Percentiles rank a stretch among this genome's conserved stretches.
These are phyloP conservation scores for Nicotiana obtusifolia DNA, from an alignment of 257 asterid species.

Conservation along the genomic window DNA sequence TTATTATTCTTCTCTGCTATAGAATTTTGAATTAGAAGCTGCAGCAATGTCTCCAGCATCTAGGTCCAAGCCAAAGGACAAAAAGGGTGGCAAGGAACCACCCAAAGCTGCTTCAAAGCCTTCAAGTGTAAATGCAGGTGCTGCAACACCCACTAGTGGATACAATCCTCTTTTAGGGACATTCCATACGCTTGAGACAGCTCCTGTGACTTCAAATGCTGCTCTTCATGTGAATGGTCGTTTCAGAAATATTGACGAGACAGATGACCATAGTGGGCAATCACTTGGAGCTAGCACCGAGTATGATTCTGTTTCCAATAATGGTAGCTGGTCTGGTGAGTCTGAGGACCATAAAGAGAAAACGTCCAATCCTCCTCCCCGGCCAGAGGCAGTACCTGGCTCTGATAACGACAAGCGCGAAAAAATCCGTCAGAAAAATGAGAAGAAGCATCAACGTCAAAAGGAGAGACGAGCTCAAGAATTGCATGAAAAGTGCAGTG, in stretches of 20 bases:
- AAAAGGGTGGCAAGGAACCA: conserved; percentile 65
- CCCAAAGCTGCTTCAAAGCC: conserved; percentile 59
- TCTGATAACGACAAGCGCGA: conserved; percentile 70
- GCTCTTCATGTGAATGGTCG: conserved; percentile 69
- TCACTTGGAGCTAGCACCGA: conserved; percentile 47
- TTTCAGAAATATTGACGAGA: conserved; percentile 76
- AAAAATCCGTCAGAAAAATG: conserved; percentile 75
- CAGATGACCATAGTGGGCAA: conserved; percentile 66
- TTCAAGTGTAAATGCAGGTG: conserved; percentile 41
- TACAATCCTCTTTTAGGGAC: conserved; percentile 82
- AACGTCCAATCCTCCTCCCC: conserved; percentile 25
- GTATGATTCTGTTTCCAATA: conserved; percentile 78
- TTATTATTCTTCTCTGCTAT: background rate
- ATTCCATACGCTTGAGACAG: conserved; percentile 66
- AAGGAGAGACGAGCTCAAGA: conserved; percentile 85
- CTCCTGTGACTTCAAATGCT: conserved; percentile 47
- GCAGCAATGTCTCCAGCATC: conserved; percentile 74
- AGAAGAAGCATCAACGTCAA: conserved; percentile 75
- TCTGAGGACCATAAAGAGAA: conserved; percentile 79
- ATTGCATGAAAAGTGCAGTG: conserved; percentile 65
- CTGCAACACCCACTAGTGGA: conserved; percentile 61
- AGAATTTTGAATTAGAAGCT: conserved; percentile 31
- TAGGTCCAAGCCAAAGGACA: conserved; percentile 77
- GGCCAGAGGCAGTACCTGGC: conserved; percentile 50
- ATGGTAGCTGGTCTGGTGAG: conserved; percentile 98